Percentiles rank a stretch among this genome's conserved stretches.
phyloP scores from a whole-genome alignment of 2,329 filamentous ascomycete species.

The Rosellinia necatrix region DNA sequence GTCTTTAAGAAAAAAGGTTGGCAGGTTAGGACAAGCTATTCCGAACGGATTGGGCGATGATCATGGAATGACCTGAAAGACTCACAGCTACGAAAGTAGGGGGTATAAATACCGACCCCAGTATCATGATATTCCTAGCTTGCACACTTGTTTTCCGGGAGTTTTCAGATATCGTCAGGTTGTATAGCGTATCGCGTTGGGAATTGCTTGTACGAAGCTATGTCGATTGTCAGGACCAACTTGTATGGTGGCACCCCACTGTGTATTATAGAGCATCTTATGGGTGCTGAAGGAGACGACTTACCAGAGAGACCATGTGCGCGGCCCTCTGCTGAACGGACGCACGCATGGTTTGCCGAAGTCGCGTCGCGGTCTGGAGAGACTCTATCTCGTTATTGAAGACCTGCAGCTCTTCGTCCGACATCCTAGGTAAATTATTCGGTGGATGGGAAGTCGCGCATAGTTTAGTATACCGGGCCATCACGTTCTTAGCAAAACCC shows the following conservation, averaged over 20 bases:
- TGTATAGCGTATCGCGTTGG: constrained; percentile 5
- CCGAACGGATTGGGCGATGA: background rate
- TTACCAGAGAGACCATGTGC: constrained; percentile 13
- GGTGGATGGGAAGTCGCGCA: background rate
- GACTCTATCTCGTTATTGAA: constrained; percentile 7
- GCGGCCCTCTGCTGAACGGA: constrained; percentile 1
- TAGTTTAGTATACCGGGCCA: constrained; percentile 12
- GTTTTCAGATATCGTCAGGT: constrained; percentile 7
- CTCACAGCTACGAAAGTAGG: constrained; percentile 13
- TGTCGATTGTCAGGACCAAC: background rate
- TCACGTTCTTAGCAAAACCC: constrained; percentile 6
- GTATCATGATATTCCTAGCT: constrained; percentile 13
- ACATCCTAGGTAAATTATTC: constrained; percentile 7
- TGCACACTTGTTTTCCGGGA: constrained; percentile 8
- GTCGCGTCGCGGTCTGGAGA: background rate
- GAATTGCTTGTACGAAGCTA: constrained; percentile 12
- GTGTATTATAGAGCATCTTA: background rate
- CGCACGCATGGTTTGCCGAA: constrained; percentile 1
- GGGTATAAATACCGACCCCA: constrained; percentile 14
- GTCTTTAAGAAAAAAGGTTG: constrained; percentile 3
- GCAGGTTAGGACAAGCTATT: constrained; percentile 11
- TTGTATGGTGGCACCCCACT: background rate
- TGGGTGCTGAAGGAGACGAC: background rate
- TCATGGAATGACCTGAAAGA: constrained; percentile 1
- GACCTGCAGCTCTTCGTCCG: background rate